Evolutionary conservation across 1,284 basidiomycete genomes (phyloP).

Genomic region (Psilocybe mexicana): DNA sequence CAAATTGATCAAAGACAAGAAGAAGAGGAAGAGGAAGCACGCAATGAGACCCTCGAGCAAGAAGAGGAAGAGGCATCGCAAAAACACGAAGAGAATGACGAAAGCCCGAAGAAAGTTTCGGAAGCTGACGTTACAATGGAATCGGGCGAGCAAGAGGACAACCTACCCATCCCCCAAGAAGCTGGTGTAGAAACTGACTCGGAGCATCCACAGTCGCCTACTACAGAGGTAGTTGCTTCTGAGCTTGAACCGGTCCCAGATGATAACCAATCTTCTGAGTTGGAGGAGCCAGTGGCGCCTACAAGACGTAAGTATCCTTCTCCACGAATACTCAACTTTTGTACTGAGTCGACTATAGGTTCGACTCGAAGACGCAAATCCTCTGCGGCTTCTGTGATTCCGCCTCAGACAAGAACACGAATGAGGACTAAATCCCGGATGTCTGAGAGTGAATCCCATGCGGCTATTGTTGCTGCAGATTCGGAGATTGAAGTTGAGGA

Average conservation of each 20-base stretch:
- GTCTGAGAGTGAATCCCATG: slow-evolving; percentile 28
- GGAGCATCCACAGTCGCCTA: slow-evolving; percentile 13
- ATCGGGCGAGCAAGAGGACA: neutral
- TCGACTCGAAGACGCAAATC: slow-evolving; percentile 37
- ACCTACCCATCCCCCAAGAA: neutral
- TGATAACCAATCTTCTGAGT: slow-evolving; percentile 24
- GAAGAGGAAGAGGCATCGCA: slow-evolving; percentile 24
- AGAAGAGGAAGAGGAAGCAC: slow-evolving; percentile 22
- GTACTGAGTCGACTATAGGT: slow-evolving; percentile 23
- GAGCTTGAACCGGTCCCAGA: slow-evolving; percentile 16
- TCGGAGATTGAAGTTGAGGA: slow-evolving; percentile 29
- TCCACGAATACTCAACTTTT: neutral
- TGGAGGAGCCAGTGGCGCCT: slow-evolving; percentile 31
- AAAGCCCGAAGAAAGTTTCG: neutral
- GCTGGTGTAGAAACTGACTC: neutral
- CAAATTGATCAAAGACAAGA: slow-evolving; percentile 12
- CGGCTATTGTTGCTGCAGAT: slow-evolving; percentile 18
- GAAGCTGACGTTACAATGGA: neutral
- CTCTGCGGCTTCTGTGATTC: slow-evolving; percentile 30
- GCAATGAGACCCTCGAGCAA: slow-evolving; percentile 22
- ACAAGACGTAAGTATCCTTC: slow-evolving; percentile 33
- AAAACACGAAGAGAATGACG: slow-evolving; percentile 12
- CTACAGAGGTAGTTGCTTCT: slow-evolving; percentile 3
- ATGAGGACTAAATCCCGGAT: slow-evolving; percentile 30
- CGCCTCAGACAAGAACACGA: slow-evolving; percentile 27